phyloP scores from a whole-genome alignment of 2,329 filamentous ascomycete genomes.

The Neophaeococcomyces mojaviensis region DNA sequence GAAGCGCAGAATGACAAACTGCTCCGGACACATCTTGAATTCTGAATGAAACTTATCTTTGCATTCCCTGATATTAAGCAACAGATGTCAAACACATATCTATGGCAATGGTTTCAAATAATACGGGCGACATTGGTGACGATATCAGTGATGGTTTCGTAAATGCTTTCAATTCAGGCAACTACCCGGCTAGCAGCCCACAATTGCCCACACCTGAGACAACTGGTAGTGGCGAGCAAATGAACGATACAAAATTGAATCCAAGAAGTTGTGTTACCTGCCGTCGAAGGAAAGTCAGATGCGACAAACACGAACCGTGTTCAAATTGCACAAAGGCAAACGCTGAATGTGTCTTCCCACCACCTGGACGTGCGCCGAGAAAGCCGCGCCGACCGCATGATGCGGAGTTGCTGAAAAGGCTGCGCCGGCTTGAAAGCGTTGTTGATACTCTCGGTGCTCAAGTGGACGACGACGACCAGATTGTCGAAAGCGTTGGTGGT shows the following conservation, averaged over 20 bases:
- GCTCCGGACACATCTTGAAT: no score
- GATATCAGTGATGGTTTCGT: no score
- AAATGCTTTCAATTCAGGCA: no score
- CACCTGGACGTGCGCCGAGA: constrained; percentile 53
- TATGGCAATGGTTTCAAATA: no score
- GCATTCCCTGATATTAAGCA: no score
- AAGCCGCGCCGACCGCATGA: constrained; percentile 52
- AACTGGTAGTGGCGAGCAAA: not conserved
- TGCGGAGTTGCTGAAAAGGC: constrained; percentile 51
- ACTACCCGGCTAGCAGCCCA: no score
- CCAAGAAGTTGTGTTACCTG: constrained; percentile 41
- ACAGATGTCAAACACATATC: no score
- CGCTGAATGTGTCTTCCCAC: constrained; percentile 56
- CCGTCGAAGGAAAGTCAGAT: constrained; percentile 41
- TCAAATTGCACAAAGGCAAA: constrained; percentile 42
- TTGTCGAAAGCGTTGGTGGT: no score
- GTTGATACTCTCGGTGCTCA: constrained; percentile 51
- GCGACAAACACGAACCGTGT: constrained; percentile 39
- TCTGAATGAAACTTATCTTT: no score
- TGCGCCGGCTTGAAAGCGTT: constrained; percentile 53
- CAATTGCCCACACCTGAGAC: no score
- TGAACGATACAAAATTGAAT: constrained; percentile 22
- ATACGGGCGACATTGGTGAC: no score
- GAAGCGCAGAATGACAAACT: no score
- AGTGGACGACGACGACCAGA: constrained; percentile 26